Conservation (phyloP, 495 filamentous ascomycete species). For the Penicillium odoratum region DNA sequence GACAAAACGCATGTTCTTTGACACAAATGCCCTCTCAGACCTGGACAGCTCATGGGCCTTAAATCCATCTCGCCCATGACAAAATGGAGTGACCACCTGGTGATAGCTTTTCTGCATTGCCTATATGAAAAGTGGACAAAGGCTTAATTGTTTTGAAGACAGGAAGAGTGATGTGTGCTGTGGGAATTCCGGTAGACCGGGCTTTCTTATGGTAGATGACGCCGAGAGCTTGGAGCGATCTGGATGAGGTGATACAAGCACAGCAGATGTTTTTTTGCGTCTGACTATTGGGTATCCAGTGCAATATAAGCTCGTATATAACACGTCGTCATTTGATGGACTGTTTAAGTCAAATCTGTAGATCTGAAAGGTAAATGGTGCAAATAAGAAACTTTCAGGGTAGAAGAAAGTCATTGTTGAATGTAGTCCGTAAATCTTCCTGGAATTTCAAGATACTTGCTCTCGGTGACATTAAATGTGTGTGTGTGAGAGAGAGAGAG, state of each 20-base stretch:
- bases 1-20: background rate
- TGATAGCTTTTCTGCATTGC: background rate
- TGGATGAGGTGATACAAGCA: background rate
- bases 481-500: no score
- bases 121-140: background rate
- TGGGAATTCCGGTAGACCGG: background rate
- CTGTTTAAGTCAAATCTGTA: background rate
- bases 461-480: no score
- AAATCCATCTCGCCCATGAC: background rate
- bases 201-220: background rate
- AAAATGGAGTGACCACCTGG: background rate
- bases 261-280: background rate
- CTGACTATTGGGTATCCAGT: background rate
- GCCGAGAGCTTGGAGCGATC: background rate
- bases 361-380: background rate
- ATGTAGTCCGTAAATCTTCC: no score
- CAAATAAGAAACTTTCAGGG: no score
- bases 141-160: background rate
- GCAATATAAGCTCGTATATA: background rate
- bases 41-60: background rate
- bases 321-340: no score
- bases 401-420: no score
- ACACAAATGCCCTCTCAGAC: background rate
- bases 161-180: background rate
- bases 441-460: no score